Conservation (phyloP, 208 protist species). For the Trichomonas tenax region DNA sequence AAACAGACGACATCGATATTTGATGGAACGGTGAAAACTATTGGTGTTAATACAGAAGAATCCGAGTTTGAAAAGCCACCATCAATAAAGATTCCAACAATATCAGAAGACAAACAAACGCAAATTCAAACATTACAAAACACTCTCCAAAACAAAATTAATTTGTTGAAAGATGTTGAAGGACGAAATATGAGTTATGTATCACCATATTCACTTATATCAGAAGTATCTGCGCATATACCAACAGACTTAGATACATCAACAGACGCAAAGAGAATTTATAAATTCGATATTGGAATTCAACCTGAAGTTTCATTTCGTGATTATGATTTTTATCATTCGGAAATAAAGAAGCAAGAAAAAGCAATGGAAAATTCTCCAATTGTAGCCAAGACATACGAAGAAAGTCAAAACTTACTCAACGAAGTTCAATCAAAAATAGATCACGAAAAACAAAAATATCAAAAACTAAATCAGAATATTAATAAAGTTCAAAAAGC, state of each 20-base stretch:
- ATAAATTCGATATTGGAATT: not conserved
- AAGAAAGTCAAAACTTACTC: not conserved
- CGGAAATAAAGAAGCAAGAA: not conserved
- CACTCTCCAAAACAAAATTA: not conserved
- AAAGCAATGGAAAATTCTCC: not conserved
- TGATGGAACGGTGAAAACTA: not conserved
- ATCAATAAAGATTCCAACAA: not conserved
- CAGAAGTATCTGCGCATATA: not conserved
- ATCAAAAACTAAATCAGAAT: not conserved
- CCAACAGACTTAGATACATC: not conserved
- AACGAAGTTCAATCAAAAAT: not conserved
- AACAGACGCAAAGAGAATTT: not conserved
- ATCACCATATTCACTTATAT: not conserved
- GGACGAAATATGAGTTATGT: not conserved
- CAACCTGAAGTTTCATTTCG: not conserved
- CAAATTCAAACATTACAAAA: not conserved
- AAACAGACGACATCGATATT: not conserved
- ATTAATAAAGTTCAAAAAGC: not conserved
- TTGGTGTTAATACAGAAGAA: not conserved
- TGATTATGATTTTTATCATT: not conserved
- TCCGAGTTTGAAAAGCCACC: not conserved
- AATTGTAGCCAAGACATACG: not conserved
- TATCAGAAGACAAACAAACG: not conserved
- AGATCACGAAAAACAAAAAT: not conserved
- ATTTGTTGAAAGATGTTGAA: not conserved